Percentiles rank a stretch among this genome's conserved stretches.
These are phyloP conservation scores for Przewalskia tangutica DNA, from an alignment of 257 asterid genomes.

Conservation along the genomic window DNA sequence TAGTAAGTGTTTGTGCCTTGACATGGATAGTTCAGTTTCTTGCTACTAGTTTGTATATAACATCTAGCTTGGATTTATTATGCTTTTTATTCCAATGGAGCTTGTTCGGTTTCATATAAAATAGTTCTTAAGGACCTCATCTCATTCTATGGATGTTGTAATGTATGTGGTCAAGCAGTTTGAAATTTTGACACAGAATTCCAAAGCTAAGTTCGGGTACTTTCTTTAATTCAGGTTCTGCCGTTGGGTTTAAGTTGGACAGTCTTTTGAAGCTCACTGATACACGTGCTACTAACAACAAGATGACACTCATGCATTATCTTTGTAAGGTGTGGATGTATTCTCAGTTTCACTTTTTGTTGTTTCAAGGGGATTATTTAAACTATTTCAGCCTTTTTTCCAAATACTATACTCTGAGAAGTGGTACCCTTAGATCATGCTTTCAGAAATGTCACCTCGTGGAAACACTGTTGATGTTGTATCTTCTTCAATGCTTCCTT, in stretches of 20 bases:
- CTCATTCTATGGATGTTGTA: neutral
- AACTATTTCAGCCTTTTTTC: neutral
- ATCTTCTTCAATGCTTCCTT: neutral
- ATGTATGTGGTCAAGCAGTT: neutral
- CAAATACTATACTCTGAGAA: neutral
- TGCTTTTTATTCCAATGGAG: neutral
- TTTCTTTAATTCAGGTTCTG: conserved; percentile 53
- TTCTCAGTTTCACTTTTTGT: conserved; percentile 1
- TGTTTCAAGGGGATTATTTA: neutral
- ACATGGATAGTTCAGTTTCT: neutral
- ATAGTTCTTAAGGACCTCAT: neutral
- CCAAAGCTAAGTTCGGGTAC: neutral
- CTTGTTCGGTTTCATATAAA: neutral
- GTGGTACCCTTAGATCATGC: neutral
- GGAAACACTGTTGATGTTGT: neutral
- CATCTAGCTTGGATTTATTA: neutral
- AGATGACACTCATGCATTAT: conserved; percentile 99
- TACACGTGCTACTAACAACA: conserved; percentile 88
- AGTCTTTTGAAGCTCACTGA: conserved; percentile 94
- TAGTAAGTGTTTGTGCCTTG: neutral
- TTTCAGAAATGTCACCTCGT: neutral
- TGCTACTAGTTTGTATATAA: too few species aligned
- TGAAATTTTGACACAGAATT: neutral
- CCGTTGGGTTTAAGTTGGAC: conserved; percentile 96
- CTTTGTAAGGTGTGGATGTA: conserved; percentile 77